These are phyloP conservation scores for Ceratocystis diversiconidia DNA, from an alignment of 2,329 filamentous ascomycete genomes.

Conservation along the genomic window DNA sequence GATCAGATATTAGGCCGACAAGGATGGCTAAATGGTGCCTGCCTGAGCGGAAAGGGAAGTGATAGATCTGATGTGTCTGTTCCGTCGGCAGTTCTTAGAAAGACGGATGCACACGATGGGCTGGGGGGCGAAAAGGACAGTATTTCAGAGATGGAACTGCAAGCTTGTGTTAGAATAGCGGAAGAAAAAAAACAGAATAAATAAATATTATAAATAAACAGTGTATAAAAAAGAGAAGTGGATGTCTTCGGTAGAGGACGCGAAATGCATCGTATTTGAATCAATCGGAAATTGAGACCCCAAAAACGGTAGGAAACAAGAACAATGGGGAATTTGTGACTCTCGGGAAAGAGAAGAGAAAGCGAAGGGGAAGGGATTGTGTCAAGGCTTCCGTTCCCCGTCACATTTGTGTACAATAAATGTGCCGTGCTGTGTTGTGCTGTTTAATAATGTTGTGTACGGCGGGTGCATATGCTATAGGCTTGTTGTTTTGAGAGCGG, in stretches of 20 bases:
- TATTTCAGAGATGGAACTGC: neutral
- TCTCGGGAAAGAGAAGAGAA: neutral
- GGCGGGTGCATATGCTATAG: neutral
- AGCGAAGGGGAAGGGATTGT: neutral
- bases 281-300: neutral
- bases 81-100: neutral
- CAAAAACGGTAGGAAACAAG: conserved; percentile 2
- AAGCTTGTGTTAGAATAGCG: neutral
- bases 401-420: neutral
- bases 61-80: neutral
- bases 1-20: neutral
- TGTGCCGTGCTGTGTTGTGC: neutral
- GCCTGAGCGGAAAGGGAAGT: neutral
- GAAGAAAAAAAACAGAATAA: neutral
- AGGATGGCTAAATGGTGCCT: neutral
- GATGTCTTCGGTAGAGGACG: neutral
- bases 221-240: neutral
- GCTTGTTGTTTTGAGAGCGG: too few species aligned
- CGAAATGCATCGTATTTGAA: neutral
- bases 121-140: neutral
- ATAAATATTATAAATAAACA: neutral
- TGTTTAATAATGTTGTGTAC: neutral
- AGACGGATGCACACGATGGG: neutral
- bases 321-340: neutral
- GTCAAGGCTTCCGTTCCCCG: neutral